phyloP scores from a whole-genome alignment of 2,329 filamentous ascomycete species.

The Septoria petroselini region DNA sequence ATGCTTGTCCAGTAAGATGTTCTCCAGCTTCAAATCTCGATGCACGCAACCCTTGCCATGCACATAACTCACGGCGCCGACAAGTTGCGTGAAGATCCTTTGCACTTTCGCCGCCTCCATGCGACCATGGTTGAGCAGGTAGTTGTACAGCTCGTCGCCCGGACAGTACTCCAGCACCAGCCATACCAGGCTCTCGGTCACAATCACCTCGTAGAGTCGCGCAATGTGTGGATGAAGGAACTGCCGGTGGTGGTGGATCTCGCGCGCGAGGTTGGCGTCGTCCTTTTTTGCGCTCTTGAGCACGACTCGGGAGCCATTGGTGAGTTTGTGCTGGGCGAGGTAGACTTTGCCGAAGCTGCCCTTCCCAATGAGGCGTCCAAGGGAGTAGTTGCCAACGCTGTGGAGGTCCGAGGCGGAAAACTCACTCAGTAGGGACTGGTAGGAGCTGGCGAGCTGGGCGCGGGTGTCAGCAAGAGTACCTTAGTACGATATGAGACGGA shows the following conservation, averaged over 20 bases:
- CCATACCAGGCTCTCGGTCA: slow-evolving; percentile 94
- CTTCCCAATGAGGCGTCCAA: slow-evolving; percentile 91
- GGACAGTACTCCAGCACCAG: slow-evolving; percentile 94
- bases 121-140: slow-evolving; percentile 81
- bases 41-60: slow-evolving; percentile 95
- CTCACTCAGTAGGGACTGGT: slow-evolving; percentile 94
- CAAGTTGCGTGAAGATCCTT: slow-evolving; percentile 91
- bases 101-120: slow-evolving; percentile 83
- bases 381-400: slow-evolving; percentile 89
- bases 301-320: slow-evolving; percentile 97
- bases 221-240: slow-evolving; percentile 98
- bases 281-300: slow-evolving; percentile 97
- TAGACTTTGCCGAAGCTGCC: slow-evolving; percentile 99
- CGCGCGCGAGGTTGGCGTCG: slow-evolving; percentile 90
- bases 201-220: slow-evolving; percentile 93
- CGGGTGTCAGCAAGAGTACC: slow-evolving; percentile 5
- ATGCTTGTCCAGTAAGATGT: slow-evolving; percentile 91
- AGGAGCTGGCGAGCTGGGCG: slow-evolving; percentile 90
- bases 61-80: slow-evolving; percentile 91
- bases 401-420: slow-evolving; percentile 89
- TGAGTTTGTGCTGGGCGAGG: slow-evolving; percentile 91
- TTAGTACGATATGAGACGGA: background rate
- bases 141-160: slow-evolving; percentile 95
- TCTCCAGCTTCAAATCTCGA: slow-evolving; percentile 93
- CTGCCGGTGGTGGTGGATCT: slow-evolving; percentile 97